Percentiles rank a stretch among this genome's conserved stretches.
phyloP scores from a whole-genome alignment of 768 basidiomycete genomes.

The Omphalotus guepiniiformis region DNA sequence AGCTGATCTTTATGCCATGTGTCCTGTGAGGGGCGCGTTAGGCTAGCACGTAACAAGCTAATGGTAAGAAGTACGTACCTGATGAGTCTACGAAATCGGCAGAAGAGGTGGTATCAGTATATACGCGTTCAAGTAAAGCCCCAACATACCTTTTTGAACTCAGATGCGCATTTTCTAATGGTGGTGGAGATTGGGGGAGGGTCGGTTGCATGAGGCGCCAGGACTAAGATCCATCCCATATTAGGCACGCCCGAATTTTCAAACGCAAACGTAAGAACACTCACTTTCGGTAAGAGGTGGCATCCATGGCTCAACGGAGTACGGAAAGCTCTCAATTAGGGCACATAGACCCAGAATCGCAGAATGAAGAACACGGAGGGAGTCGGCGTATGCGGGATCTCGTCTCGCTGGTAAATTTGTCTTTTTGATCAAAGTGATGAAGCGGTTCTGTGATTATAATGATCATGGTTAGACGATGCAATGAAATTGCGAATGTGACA shows the following conservation, averaged over 20 bases:
- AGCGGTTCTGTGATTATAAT: slow-evolving; percentile 60
- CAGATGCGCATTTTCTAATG: slow-evolving; percentile 79
- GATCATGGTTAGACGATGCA: slow-evolving; percentile 10
- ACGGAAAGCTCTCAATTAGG: slow-evolving; percentile 89
- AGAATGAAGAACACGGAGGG: slow-evolving; percentile 73
- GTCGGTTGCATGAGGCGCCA: slow-evolving; percentile 76
- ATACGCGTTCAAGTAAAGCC: slow-evolving; percentile 9
- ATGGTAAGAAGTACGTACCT: slow-evolving; percentile 34
- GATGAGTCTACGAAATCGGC: slow-evolving; percentile 46
- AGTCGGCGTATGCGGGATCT: slow-evolving; percentile 68
- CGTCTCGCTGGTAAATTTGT: slow-evolving; percentile 64
- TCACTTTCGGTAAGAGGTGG: slow-evolving; percentile 74
- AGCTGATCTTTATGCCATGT: slow-evolving; percentile 90
- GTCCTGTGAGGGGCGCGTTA: slow-evolving; percentile 47
- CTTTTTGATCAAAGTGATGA: slow-evolving; percentile 57
- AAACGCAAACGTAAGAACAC: slow-evolving; percentile 10
- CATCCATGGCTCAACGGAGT: slow-evolving; percentile 92
- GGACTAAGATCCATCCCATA: slow-evolving; percentile 45
- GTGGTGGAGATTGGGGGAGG: slow-evolving; percentile 89
- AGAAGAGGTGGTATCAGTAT: slow-evolving; percentile 11
- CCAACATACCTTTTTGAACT: slow-evolving; percentile 73
- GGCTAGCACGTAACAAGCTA: slow-evolving; percentile 11
- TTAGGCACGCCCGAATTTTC: not conserved
- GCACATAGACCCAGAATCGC: slow-evolving; percentile 90
- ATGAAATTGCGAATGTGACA: not conserved